phyloP scores from a whole-genome alignment of 2,329 filamentous ascomycete species.

The Coniochaeta pulveracea region DNA sequence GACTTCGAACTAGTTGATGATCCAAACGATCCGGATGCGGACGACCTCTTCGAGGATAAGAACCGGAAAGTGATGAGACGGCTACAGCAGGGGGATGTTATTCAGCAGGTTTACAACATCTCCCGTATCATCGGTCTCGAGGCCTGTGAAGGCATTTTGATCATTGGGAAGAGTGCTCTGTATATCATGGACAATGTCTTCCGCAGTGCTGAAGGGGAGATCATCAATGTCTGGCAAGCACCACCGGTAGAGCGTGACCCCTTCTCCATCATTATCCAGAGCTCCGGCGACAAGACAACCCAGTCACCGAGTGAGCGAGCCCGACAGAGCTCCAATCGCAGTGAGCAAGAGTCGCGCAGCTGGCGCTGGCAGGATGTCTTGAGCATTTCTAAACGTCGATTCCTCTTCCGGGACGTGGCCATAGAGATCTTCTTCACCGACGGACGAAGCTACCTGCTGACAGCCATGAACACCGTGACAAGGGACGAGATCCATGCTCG shows the following conservation, averaged over 20 bases:
- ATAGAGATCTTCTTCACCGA: slow-evolving; percentile 98
- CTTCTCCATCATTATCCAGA: slow-evolving; percentile 88
- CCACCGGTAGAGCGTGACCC: slow-evolving; percentile 86
- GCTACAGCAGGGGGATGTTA: slow-evolving; percentile 78
- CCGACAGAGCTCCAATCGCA: slow-evolving; percentile 41
- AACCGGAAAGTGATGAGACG: slow-evolving; percentile 96
- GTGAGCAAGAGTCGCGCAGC: slow-evolving; percentile 72
- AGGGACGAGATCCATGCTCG: slow-evolving; percentile 74
- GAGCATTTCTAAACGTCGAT: slow-evolving; percentile 89
- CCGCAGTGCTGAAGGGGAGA: slow-evolving; percentile 87
- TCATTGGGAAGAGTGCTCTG: slow-evolving; percentile 81
- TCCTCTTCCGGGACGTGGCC: slow-evolving; percentile 88
- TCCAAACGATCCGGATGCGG: slow-evolving; percentile 68
- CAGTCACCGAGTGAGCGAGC: slow-evolving; percentile 10
- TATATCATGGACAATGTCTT: slow-evolving; percentile 97
- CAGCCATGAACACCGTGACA: slow-evolving; percentile 59
- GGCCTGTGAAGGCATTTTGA: slow-evolving; percentile 84
- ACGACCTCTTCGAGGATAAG: slow-evolving; percentile 85
- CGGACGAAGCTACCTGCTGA: slow-evolving; percentile 87
- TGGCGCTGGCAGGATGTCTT: slow-evolving; percentile 95
- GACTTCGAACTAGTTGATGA: slow-evolving; percentile 96
- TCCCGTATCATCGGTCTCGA: slow-evolving; percentile 90
- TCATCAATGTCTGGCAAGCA: slow-evolving; percentile 92
- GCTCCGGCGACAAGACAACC: slow-evolving; percentile 38
- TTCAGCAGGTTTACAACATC: slow-evolving; percentile 90